phyloP scores from a whole-genome alignment of 2,329 filamentous ascomycete genomes.

The Hymenoscyphus salicellus region DNA sequence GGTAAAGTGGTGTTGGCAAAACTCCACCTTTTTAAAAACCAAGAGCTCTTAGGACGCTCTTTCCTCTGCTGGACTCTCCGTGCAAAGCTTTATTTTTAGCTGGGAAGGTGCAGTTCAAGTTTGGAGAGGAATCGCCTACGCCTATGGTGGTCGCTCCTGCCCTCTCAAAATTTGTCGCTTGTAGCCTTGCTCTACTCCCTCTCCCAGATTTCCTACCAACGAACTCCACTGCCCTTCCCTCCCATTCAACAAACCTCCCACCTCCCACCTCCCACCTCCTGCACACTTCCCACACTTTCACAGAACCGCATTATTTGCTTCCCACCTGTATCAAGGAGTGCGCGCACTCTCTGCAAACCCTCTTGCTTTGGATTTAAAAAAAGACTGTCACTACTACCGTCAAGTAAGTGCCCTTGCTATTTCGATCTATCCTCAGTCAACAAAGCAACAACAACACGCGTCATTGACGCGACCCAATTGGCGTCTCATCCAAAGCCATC shows the following conservation, averaged over 20 bases:
- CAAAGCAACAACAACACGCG: not conserved
- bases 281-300: slow-evolving; percentile 6
- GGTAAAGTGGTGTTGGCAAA: not conserved
- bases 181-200: not conserved
- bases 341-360: not conserved
- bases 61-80: not conserved
- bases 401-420: not conserved
- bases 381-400: slow-evolving; percentile 2
- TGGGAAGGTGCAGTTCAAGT: not conserved
- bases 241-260: not conserved
- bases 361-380: slow-evolving; percentile 3
- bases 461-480: no score
- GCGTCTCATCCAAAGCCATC: not conserved
- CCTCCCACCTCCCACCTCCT: not conserved
- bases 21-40: not conserved
- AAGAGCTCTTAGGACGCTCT: not conserved
- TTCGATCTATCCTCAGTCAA: not conserved
- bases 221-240: not conserved
- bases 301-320: slow-evolving; percentile 8
- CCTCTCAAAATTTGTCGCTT: not conserved
- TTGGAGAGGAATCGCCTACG: not conserved
- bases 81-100: not conserved
- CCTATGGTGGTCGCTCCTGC: not conserved
- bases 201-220: not conserved
- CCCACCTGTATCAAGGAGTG: not conserved